Base-by-base conservation (phyloP, 2,329 filamentous ascomycete species). In the Dactylellina sp. region DNA sequence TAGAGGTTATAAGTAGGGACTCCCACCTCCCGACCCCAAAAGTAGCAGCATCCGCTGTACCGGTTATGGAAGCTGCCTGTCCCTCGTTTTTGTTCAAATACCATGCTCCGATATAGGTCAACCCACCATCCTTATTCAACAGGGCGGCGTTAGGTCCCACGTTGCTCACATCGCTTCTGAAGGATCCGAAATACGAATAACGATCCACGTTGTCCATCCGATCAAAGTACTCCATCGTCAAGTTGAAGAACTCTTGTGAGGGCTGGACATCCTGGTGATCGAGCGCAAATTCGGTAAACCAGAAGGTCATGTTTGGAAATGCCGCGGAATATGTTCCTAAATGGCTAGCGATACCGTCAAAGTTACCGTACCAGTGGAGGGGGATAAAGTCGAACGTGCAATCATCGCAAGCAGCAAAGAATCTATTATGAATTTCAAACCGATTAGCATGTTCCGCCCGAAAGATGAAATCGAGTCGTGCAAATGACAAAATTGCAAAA, bases 241-340 rank as follows among this genome's bases (percentile, higher is more conserved):
- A 83, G 78, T 92, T 92, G 82, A 87, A 93, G 79, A 91, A 92
- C 0, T 79, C 76, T 79, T 92, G 86, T 0, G 88, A 89, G 0
- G 84, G 81, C 0, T 79, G 71, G 14, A 92, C 83, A 24, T 84
- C 82, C 77, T 86, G 83, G 75, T 89, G 81, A 64, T 87, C 82
- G 62, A 85, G 84, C 39, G 89, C 91, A 80, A 89, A 93, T 81
- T 95, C 91, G 24, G 91, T 94, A 9, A 94, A 83, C 91, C 91
- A 94, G 74, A 93, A 86, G 2, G 85, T 84, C 35, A 83, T 83
- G 74, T 86, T 84, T 7, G 87, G 88, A 80, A 87, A 89, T 20
- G 86, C 87, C 52, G 82, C 84, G 52, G 84, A 82, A 49, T 88
- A 85, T 75, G 87, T 84, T 5, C 89, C 89, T 68, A 92, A 83